A percentile compares a stretch with the other conserved stretches of the same genome.
Evolutionary conservation across 331 rosid genomes (phyloP).

Genomic region (Pyracantha coccinea): DNA sequence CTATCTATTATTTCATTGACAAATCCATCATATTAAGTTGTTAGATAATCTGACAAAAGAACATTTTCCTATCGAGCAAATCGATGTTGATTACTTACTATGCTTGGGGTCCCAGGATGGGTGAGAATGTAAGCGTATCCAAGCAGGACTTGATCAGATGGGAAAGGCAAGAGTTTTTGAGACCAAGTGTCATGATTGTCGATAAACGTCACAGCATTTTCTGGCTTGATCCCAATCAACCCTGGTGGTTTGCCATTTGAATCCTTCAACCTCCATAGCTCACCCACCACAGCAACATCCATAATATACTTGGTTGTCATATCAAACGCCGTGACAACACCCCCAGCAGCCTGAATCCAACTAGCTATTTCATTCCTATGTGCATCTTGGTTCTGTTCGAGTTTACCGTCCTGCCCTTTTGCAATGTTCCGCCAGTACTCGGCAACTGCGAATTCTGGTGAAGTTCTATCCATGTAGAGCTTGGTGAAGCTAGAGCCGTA

Average conservation of each 20-base stretch:
- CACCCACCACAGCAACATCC: slow-evolving; percentile 56
- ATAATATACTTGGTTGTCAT: slow-evolving; percentile 72
- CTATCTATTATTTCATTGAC: too few relatives aligned
- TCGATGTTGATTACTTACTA: slow-evolving; percentile 24
- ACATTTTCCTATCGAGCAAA: not conserved
- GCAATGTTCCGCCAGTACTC: slow-evolving; percentile 53
- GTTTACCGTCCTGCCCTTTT: slow-evolving; percentile 30
- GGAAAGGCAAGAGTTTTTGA: slow-evolving; percentile 65
- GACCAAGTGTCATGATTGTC: slow-evolving; percentile 87
- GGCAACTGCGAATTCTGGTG: slow-evolving; percentile 67
- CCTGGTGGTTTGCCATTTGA: slow-evolving; percentile 65
- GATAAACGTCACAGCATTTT: slow-evolving; percentile 64
- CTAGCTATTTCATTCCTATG: slow-evolving; percentile 36
- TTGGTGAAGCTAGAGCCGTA: slow-evolving; percentile 47
- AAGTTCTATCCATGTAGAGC: slow-evolving; percentile 44
- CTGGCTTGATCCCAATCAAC: slow-evolving; percentile 62
- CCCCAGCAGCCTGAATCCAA: slow-evolving; percentile 50
- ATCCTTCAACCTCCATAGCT: slow-evolving; percentile 66
- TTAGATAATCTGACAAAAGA: not conserved
- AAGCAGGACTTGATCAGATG: slow-evolving; percentile 59
- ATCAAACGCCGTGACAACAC: slow-evolving; percentile 57
- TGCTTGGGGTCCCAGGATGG: slow-evolving; percentile 75
- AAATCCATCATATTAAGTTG: not conserved
- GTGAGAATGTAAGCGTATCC: slow-evolving; percentile 81
- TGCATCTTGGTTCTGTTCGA: slow-evolving; percentile 30